phyloP scores from a whole-genome alignment of 176 grass and related monocot species.

The Cenchrus fungigraminus region DNA sequence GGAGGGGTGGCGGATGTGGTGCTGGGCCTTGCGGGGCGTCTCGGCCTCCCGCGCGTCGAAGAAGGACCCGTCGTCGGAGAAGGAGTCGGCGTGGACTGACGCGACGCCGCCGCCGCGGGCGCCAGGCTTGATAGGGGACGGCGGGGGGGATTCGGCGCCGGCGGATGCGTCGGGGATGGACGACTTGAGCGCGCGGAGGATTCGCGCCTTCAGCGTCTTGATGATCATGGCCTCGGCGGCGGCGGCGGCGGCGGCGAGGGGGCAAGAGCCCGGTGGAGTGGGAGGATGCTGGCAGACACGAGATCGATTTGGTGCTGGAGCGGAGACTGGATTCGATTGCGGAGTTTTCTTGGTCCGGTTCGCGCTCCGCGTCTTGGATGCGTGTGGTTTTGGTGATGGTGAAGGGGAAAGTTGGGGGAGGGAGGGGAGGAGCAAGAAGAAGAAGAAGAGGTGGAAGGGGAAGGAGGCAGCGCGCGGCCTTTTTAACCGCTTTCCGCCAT shows the following conservation, averaged over 20 bases:
- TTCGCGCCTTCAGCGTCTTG: constrained; percentile 57
- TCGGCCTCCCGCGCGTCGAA: constrained; percentile 44
- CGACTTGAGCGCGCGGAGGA: constrained; percentile 58
- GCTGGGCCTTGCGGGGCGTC: constrained; percentile 7
- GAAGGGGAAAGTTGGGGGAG: not conserved
- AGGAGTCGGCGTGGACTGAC: constrained; percentile 33
- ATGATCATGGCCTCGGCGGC: constrained; percentile 45
- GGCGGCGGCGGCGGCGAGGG: not conserved
- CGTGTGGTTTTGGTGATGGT: constrained; percentile 53
- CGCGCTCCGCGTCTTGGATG: constrained; percentile 1
- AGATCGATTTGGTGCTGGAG: not conserved
- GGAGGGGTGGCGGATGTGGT: not conserved
- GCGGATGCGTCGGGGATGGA: not conserved
- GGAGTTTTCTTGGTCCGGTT: not conserved
- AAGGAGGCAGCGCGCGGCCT: not conserved
- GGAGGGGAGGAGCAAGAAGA: not conserved
- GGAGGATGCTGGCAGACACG: not conserved
- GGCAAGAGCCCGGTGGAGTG: not conserved
- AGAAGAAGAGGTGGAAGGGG: not conserved
- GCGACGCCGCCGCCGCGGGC: not conserved
- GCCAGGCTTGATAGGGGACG: constrained; percentile 45
- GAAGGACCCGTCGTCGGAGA: constrained; percentile 49
- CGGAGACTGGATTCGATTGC: not conserved
- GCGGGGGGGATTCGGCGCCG: constrained; percentile 33
- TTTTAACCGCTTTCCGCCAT: constrained; percentile 40